phyloP scores from a whole-genome alignment of 768 basidiomycete genomes.

The Melanogaster broomeanus region DNA sequence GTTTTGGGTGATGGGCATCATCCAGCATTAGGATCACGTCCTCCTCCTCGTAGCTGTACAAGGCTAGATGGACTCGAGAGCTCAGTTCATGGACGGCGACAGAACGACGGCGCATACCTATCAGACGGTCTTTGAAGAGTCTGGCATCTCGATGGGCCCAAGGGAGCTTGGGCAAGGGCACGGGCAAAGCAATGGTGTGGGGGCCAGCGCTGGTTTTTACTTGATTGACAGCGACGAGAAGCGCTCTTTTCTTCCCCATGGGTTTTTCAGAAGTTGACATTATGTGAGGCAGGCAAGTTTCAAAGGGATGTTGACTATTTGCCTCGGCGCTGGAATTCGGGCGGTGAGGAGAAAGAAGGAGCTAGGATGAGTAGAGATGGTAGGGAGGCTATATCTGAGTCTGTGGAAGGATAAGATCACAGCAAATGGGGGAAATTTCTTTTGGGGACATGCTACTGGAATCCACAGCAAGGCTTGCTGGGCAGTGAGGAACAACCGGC shows the following conservation, averaged over 20 bases:
- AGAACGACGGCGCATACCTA: conserved; percentile 11
- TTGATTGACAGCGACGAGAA: conserved; percentile 17
- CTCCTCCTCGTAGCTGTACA: conserved; percentile 38
- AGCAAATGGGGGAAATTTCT: too few species aligned
- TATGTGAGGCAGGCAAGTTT: neutral
- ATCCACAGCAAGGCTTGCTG: too few species aligned
- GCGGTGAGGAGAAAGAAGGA: neutral
- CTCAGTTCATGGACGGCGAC: neutral
- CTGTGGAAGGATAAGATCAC: too few species aligned
- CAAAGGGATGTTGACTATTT: neutral
- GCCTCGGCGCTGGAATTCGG: neutral
- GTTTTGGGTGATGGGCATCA: conserved; percentile 19
- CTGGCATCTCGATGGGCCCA: conserved; percentile 21
- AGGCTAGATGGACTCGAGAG: conserved; percentile 24
- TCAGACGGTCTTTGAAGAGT: conserved; percentile 13
- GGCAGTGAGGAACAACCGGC: too few species aligned
- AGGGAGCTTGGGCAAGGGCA: conserved; percentile 11
- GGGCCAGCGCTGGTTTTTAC: conserved; percentile 4
- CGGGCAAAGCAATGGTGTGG: neutral
- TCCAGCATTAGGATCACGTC: conserved; percentile 50
- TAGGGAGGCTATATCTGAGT: too few species aligned
- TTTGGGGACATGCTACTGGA: too few species aligned
- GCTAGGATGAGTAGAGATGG: too few species aligned
- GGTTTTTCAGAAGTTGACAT: neutral
- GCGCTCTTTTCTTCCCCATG: conserved; percentile 14